phyloP scores from a whole-genome alignment of 306 rosid genomes.

The Castanea mollissima region DNA sequence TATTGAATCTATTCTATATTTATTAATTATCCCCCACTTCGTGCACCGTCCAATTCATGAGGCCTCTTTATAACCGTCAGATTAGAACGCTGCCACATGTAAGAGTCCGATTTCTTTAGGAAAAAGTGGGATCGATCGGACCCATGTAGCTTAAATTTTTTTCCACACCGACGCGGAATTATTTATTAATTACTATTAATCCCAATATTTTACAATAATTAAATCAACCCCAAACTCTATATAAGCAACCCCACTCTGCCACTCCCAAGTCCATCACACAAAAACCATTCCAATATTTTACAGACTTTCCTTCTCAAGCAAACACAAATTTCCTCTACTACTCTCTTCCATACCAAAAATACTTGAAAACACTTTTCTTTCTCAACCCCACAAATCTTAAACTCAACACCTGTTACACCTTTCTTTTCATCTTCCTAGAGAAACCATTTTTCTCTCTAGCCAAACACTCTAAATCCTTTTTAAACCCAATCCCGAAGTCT shows the following conservation, averaged over 20 bases:
- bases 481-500: background rate
- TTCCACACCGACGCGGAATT: background rate
- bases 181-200: background rate
- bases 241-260: background rate
- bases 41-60: too few species aligned
- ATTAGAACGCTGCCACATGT: too few species aligned
- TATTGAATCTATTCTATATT: too few species aligned
- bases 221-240: background rate
- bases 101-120: too few species aligned
- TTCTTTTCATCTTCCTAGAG: background rate
- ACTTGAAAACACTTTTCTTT: too few species aligned
- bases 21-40: too few species aligned
- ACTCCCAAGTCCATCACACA: background rate
- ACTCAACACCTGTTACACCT: background rate
- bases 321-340: background rate
- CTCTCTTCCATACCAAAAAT: background rate
- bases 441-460: background rate
- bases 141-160: background rate
- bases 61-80: too few species aligned
- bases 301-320: background rate
- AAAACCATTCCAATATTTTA: background rate
- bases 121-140: background rate
- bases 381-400: background rate
- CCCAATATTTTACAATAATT: background rate
- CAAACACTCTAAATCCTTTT: background rate